Evolutionary conservation across 306 rosid species (phyloP), one percentile per base, ranked within the genome.

Genomic region (Boehmeria nivea): DNA sequence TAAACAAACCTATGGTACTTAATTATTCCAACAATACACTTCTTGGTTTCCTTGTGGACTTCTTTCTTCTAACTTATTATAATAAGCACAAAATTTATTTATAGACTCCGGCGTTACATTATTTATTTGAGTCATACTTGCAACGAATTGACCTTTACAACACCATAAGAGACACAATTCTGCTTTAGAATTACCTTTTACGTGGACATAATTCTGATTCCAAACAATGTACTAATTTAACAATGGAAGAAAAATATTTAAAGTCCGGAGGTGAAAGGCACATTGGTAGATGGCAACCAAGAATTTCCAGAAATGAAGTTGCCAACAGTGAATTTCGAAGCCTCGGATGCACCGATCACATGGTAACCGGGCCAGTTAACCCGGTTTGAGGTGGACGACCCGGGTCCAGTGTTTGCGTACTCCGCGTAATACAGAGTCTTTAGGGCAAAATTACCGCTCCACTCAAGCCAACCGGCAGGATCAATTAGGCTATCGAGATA

Each of bases 301-400:
- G 70, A 59, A 0, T 52, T 67, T 15, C 96, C 96, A 12, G 50
- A 72, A 50, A 88, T 54, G 45, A 85, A 82, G n/a, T 70, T 59
- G 1, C 74, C 76, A 12, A 85, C 96, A 0, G 91, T 71, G 38
- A 82, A 88, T 20, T 81, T 65, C 2, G 18, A 72, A 0, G 90
- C 96, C 65, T 80, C 84, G 3, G 37, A 1, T 1, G 80, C 65
- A 22, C 72, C 55, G 6, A 88, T 68, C 0, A 80, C 81, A 36
- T 12, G 86, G 65, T 73, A 88, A 2, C 96, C 95, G 0, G 51
- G 47, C 96, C 95, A 88, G 0, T 55, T 56, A 19, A 88, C 96
- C 60, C 96, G 74, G 8, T 90, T 75, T 0, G n/a, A 64, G 0
- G 88, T 78, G 20, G 53, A 63, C 2, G 87, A 82, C 14, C 97